A percentile compares a stretch with the other conserved stretches of the same genome.
Evolutionary conservation across 2,329 filamentous ascomycete genomes (phyloP).

Genomic region (Aureobasidium zeae): DNA sequence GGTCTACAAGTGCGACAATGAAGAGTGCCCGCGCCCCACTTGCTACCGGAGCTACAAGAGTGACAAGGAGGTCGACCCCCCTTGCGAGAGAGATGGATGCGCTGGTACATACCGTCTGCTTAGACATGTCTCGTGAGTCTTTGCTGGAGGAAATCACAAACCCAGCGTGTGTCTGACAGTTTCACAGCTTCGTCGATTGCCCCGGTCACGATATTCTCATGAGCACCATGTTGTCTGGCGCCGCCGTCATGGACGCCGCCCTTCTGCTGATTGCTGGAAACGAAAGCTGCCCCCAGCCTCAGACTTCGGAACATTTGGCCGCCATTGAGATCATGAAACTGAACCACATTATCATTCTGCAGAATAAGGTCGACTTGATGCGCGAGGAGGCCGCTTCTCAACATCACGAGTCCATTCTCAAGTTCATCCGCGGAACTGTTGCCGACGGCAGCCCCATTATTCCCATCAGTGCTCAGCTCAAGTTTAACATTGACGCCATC

Average conservation of each 20-base stretch:
- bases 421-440: conserved; percentile 96
- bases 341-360: conserved; percentile 97
- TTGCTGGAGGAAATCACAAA: background rate
- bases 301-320: conserved; percentile 96
- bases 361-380: conserved; percentile 99
- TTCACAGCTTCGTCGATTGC: conserved; percentile 77
- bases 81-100: conserved; percentile 90
- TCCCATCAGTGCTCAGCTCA: conserved; percentile 92
- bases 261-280: conserved; percentile 95
- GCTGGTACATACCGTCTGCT: conserved; percentile 76
- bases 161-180: background rate
- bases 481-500: conserved; percentile 98
- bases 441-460: conserved; percentile 93
- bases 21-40: conserved; percentile 80
- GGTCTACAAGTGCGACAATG: conserved; percentile 96
- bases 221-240: conserved; percentile 99
- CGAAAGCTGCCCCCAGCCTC: conserved; percentile 94
- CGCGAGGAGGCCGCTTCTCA: conserved; percentile 85
- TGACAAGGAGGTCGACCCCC: conserved; percentile 95
- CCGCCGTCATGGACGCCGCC: conserved; percentile 98
- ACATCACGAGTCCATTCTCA: conserved; percentile 94
- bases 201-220: conserved; percentile 99
- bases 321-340: conserved; percentile 99
- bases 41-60: conserved; percentile 98
- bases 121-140: conserved; percentile 79